Conservation (phyloP, 148 eudicot species). For the Persicaria tinctoria region DNA sequence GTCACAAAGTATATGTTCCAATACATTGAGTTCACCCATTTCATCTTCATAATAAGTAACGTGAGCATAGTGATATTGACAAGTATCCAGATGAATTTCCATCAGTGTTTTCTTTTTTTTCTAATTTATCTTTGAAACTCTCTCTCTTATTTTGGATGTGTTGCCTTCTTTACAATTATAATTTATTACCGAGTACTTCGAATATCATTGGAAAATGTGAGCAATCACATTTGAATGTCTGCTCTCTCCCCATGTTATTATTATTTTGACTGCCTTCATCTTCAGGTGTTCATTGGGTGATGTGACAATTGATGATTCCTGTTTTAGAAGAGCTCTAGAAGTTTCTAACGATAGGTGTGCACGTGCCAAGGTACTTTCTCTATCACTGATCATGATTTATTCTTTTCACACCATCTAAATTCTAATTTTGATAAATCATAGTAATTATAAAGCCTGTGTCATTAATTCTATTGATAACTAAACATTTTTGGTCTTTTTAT, state of each 20-base stretch:
- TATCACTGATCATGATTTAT: neutral
- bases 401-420: neutral
- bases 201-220: neutral
- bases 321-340: slow-evolving; percentile 77
- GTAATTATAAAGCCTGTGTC: neutral
- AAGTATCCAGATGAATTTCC: neutral
- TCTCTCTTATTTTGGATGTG: neutral
- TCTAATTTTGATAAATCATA: neutral
- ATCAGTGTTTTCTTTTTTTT: neutral
- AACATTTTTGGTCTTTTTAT: neutral
- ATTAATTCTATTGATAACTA: neutral
- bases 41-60: neutral
- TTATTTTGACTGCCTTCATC: neutral
- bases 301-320: slow-evolving; percentile 66
- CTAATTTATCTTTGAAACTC: neutral
- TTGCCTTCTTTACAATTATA: neutral
- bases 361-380: slow-evolving; percentile 66
- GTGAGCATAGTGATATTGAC: neutral
- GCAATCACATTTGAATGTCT: neutral
- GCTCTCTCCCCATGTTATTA: neutral
- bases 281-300: slow-evolving; percentile 91
- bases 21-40: neutral
- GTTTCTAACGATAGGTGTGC: slow-evolving; percentile 72
- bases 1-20: neutral
- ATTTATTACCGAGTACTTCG: neutral